A percentile compares a stretch with the other conserved stretches of the same genome.
These are phyloP conservation scores for Colletotrichum musicola DNA, from an alignment of 2,329 filamentous ascomycete genomes.

Conservation along the genomic window DNA sequence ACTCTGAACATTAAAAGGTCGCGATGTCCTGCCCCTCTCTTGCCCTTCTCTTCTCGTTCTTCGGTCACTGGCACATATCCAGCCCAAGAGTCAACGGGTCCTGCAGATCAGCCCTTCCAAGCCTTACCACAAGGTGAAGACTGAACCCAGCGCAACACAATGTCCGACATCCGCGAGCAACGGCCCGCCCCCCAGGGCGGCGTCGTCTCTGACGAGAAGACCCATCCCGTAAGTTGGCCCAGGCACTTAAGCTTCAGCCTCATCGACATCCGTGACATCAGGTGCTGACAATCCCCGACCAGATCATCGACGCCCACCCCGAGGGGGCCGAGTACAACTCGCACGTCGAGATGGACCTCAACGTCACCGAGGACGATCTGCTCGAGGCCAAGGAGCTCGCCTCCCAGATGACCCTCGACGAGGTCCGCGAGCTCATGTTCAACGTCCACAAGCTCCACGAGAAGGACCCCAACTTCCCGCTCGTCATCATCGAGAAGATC, in stretches of 20 bases:
- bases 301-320: constrained; percentile 24
- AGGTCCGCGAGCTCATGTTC: constrained; percentile 52
- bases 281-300: background rate
- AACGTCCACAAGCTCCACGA: constrained; percentile 56
- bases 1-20: constrained; percentile 30
- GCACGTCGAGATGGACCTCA: constrained; percentile 45
- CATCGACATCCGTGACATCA: background rate
- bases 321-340: constrained; percentile 21
- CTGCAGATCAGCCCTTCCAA: constrained; percentile 17
- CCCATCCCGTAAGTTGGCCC: constrained; percentile 18
- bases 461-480: constrained; percentile 60
- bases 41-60: constrained; percentile 1
- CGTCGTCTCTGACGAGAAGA: constrained; percentile 31
- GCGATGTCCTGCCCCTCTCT: constrained; percentile 14
- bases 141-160: constrained; percentile 29
- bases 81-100: constrained; percentile 34
- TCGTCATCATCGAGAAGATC: constrained; percentile 53
- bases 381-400: constrained; percentile 60
- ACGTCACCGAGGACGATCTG: constrained; percentile 61
- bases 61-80: constrained; percentile 37
- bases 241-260: background rate
- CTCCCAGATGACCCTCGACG: constrained; percentile 56
- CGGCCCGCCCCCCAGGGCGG: constrained; percentile 26
- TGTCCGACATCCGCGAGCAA: constrained; percentile 34
- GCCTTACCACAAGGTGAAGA: constrained; percentile 31